Evolutionary conservation across 192 early-diverging fungal species (phyloP), one percentile per base, ranked within the genome.

Genomic region (Coemansia guatemalensis): DNA sequence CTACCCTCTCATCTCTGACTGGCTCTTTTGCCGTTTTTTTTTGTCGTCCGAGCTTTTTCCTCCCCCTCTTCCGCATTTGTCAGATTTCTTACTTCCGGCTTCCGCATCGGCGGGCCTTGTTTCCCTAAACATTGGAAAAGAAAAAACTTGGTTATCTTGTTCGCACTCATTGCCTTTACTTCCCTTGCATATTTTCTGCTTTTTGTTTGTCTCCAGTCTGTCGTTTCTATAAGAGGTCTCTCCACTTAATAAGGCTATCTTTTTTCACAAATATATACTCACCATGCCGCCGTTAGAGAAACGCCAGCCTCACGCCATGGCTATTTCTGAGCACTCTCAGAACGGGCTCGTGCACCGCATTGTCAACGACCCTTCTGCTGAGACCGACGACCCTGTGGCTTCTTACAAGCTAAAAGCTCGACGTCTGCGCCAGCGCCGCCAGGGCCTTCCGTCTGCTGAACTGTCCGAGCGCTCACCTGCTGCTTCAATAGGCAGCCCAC

Each of bases 211-310:
- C 44, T 44, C 12, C 39, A 17, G 39, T 44, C 39, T 44, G 39
- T 44, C 39, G 39, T 44, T 44, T 44, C 39, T 17, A 44, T 8
- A 39, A 39, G 12, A 17, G 14, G 39, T 17, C 39, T 30, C 29
- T 44, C 39, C 14, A 12, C 9, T 44, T 44, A 17, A 44, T 17
- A 9, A 44, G 14, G 39, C 39, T 17, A n/a, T 44, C 11, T 44
- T 17, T 44, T 44, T 17, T 44, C 17, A 44, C 14, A 44, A 17
- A 44, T 24, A 33, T 9, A 32, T 29, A 50, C 41, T 11, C 58
- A 61, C 29, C 12, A 63, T 66, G 64, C 63, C 68, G 48, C 68
- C 60, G 30, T 51, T 76, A 8, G 68, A 76, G 24, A 70, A 53
- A 44, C 62, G 69, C 62, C 57, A 51, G 35, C 57, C 62, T 27